A percentile compares a stretch with the other conserved stretches of the same genome.
Conservation (phyloP, 2,329 filamentous ascomycete species). For the Ramularia endophylla region DNA sequence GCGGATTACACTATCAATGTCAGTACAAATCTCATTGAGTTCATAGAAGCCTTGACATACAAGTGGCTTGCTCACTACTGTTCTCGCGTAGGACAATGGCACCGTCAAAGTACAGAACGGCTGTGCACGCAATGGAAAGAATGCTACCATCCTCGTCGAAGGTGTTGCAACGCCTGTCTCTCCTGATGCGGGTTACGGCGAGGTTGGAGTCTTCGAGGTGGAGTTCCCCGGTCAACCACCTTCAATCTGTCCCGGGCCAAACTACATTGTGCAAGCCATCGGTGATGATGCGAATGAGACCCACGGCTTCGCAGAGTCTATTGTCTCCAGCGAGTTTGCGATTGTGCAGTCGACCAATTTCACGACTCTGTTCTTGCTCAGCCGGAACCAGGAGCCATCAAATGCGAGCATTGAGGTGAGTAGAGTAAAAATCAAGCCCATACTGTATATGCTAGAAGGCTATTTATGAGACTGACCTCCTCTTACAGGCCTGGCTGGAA, state of each 20-base stretch:
- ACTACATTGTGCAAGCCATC: slow-evolving; percentile 14
- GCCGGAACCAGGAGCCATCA: slow-evolving; percentile 14
- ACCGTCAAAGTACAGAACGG: slow-evolving; percentile 18
- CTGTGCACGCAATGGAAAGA: slow-evolving; percentile 11
- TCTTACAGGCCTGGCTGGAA: slow-evolving; percentile 13
- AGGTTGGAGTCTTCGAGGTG: slow-evolving; percentile 15
- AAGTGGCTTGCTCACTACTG: too few relatives aligned
- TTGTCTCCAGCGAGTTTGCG: slow-evolving; percentile 13
- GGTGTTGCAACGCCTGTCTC: slow-evolving; percentile 16
- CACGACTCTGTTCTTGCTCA: slow-evolving; percentile 19
- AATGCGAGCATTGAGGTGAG: slow-evolving; percentile 17
- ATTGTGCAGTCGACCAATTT: slow-evolving; percentile 20
- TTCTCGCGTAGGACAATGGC: slow-evolving; percentile 12
- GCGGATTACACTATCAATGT: slow-evolving; percentile 18
- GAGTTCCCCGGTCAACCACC: slow-evolving; percentile 17
- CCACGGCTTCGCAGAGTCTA: neutral
- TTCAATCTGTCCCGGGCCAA: slow-evolving; percentile 18
- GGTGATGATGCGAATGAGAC: slow-evolving; percentile 2
- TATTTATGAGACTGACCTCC: neutral
- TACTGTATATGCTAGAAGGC: too few relatives aligned
- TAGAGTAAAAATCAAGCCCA: too few relatives aligned
- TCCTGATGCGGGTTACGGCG: slow-evolving; percentile 12
- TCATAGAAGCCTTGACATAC: too few relatives aligned
- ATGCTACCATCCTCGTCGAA: slow-evolving; percentile 13
- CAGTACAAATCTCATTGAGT: too few relatives aligned